Conservation (phyloP, 1,139 yeast species). For the Candida freyschussii region DNA sequence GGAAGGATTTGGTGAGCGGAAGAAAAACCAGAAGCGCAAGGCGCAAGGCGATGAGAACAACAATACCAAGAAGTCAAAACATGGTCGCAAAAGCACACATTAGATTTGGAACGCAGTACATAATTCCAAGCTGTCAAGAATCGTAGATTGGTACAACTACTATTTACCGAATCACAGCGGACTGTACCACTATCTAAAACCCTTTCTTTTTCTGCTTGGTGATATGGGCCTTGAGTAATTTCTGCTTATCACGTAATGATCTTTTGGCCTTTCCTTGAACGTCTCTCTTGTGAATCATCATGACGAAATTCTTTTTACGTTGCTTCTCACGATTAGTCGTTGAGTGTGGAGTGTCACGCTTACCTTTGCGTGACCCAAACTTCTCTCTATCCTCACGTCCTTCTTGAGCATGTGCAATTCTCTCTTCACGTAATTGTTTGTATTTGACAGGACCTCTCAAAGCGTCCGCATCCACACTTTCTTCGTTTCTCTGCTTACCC, state of each 20-base stretch:
- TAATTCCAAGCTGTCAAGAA: too few relatives aligned
- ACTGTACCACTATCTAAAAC: too few relatives aligned
- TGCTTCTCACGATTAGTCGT: slow-evolving; percentile 96
- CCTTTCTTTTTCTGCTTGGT: slow-evolving; percentile 88
- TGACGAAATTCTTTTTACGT: slow-evolving; percentile 96
- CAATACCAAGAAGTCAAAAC: slow-evolving; percentile 3
- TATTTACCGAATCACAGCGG: too few relatives aligned
- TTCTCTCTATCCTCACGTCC: slow-evolving; percentile 92
- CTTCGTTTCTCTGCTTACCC: slow-evolving; percentile 56
- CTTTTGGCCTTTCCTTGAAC: slow-evolving; percentile 92
- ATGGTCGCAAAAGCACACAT: too few relatives aligned
- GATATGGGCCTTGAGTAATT: slow-evolving; percentile 77
- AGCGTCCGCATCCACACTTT: slow-evolving; percentile 71
- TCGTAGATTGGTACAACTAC: too few relatives aligned
- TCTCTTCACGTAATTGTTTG: slow-evolving; percentile 85
- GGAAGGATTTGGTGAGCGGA: slow-evolving; percentile 79
- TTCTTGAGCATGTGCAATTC: slow-evolving; percentile 79
- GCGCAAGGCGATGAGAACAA: slow-evolving; percentile 17
- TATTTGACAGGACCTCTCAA: slow-evolving; percentile 82
- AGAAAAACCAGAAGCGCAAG: slow-evolving; percentile 50
- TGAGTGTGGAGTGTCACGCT: slow-evolving; percentile 72
- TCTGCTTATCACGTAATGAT: slow-evolving; percentile 88
- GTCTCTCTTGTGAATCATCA: slow-evolving; percentile 93
- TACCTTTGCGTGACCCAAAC: slow-evolving; percentile 84
- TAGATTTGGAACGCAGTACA: too few relatives aligned